Evolutionary conservation across 768 basidiomycete species (phyloP).

Genomic region (Hericium alpestre): DNA sequence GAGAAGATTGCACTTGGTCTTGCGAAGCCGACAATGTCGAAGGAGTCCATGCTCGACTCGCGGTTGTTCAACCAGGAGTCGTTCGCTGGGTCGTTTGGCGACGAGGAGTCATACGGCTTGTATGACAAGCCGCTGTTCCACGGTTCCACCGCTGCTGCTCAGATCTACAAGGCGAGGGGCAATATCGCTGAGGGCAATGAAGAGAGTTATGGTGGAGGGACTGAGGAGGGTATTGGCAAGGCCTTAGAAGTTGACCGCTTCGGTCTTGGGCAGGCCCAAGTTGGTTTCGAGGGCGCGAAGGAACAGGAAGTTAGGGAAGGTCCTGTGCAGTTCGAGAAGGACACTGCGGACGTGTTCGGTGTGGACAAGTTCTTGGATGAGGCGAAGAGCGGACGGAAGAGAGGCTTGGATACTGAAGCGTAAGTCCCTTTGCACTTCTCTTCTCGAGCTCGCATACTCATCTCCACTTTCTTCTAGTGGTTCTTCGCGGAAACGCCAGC

Average conservation of each 20-base stretch:
- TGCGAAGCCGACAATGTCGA: conserved; percentile 91
- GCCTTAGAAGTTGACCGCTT: conserved; percentile 93
- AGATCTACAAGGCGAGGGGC: conserved; percentile 96
- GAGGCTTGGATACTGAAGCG: conserved; percentile 71
- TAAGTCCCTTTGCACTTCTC: conserved; percentile 24
- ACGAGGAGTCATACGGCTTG: conserved; percentile 88
- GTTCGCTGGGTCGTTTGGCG: conserved; percentile 68
- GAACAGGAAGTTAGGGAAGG: conserved; percentile 82
- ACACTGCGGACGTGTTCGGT: conserved; percentile 93
- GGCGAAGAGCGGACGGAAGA: conserved; percentile 90
- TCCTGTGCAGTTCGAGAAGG: conserved; percentile 98
- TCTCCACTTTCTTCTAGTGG: conserved; percentile 25
- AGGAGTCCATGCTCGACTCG: conserved; percentile 96
- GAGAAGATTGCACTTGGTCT: conserved; percentile 97
- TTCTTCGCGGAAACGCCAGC: conserved; percentile 57
- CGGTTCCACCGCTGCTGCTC: conserved; percentile 92
- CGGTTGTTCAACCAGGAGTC: conserved; percentile 96
- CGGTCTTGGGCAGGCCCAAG: conserved; percentile 68
- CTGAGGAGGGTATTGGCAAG: conserved; percentile 86
- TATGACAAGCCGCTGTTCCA: conserved; percentile 95
- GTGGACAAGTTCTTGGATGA: conserved; percentile 95
- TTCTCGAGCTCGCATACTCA: neutral
- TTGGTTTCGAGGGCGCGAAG: conserved; percentile 86
- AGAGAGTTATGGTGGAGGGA: conserved; percentile 88
- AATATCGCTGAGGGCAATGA: conserved; percentile 79